Base-by-base conservation (phyloP, 257 asterid genomes). In the Rauvolfia tetraphylla region DNA sequence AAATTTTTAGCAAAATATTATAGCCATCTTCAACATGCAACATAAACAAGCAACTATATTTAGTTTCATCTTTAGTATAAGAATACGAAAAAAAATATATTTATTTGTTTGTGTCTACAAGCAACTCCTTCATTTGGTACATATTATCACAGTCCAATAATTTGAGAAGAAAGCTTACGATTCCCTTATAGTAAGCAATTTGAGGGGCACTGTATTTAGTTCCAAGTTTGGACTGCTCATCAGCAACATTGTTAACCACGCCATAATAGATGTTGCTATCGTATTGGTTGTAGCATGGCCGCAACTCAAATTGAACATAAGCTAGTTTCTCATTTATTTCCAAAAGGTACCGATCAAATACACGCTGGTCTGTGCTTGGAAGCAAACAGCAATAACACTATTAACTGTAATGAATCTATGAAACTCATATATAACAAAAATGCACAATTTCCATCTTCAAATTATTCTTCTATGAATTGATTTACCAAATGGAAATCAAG, bases 151-250 rank as follows among this genome's bases (percentile, higher is more conserved):
- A 7, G 25, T 27, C 51, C 44, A 48, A 29, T 9, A 11, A 36
- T 73, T 23, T n/a, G 46, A 59, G 57, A 29, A 48, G 67, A 57
- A 75, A 75, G 69, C 97, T 86, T 89, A 95, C 98, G 71, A 91
- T 88, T 89, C 96, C 94, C 83, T 86, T 92, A 83, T 92, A 95
- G 75, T 91, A 89, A 71, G 99, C 93, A 76, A 95, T 91, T 84
- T 95, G 98, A 57, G 99, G 97, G 86, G 89, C 86, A 11, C 90
- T 75, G 77, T 89, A 95, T 71, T 89, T 92, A 29, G 98, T 95
- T 62, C 99, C 98, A 61, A 92, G 91, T 87, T 95, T 91, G 74
- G 99, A 91, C 70, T 87, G 95, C 3, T 92, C 98, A 51, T 95
- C 99, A 0, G 92, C 79, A 49, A 90, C 89, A 53, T 86, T 95